A percentile compares a stretch with the other conserved stretches of the same genome.
Conservation (phyloP, 805 yeast species). For the Yamadazyma ubonensis region DNA sequence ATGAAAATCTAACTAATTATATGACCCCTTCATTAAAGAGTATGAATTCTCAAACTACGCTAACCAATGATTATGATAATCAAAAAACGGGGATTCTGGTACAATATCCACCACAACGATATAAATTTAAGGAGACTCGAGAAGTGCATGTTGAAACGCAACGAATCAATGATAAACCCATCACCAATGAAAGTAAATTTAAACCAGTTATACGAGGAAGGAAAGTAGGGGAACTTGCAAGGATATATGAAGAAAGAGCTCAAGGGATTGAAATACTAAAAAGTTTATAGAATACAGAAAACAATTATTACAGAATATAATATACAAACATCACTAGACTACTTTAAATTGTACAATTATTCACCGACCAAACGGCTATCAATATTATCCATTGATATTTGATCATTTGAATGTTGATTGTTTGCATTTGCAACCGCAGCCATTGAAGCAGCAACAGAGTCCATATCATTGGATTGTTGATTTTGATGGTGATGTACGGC, state of each 20-base stretch:
- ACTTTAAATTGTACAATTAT: constrained; percentile 14
- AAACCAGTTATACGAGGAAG: constrained; percentile 51
- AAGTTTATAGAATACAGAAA: constrained; percentile 6
- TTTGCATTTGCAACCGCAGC: constrained; percentile 41
- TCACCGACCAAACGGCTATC: constrained; percentile 47
- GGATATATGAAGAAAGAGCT: constrained; percentile 59
- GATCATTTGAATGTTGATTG: constrained; percentile 23
- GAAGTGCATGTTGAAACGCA: constrained; percentile 1
- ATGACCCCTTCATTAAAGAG: background rate
- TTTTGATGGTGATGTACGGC: constrained; percentile 25
- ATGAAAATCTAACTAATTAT: constrained; percentile 6
- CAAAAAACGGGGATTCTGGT: constrained; percentile 5
- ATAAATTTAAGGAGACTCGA: constrained; percentile 21
- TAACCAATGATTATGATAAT: background rate
- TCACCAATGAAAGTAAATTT: constrained; percentile 2
- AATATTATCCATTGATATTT: constrained; percentile 43
- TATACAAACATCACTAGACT: constrained; percentile 9
- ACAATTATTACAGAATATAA: constrained; percentile 12
- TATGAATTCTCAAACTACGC: background rate
- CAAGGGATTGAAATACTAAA: constrained; percentile 37
- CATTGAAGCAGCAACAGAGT: constrained; percentile 42
- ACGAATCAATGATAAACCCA: background rate
- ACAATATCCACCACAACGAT: constrained; percentile 41
- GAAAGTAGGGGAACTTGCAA: constrained; percentile 62
- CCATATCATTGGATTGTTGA: constrained; percentile 23